Base-by-base conservation (phyloP, 2,329 filamentous ascomycete species). In the Westerdykella aurantiaca region DNA sequence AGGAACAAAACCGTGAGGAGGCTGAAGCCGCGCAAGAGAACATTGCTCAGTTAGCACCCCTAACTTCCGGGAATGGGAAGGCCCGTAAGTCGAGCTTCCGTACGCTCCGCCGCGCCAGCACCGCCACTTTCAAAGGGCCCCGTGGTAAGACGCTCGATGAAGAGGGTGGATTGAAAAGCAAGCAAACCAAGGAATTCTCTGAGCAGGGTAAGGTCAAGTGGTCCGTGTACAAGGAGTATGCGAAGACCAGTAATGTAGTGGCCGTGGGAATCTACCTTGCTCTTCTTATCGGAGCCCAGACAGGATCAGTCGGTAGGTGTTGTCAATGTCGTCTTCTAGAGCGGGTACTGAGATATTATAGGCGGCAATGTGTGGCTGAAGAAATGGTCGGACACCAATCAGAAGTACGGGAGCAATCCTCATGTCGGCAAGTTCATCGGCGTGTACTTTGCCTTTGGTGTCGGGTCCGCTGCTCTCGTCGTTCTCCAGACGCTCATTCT, bases 121-220 rank as follows among this genome's bases (percentile, higher is more conserved):
- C 89, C 21, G 89, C 88, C 22, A 96, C 87, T 59, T 95, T 95
- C 75, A 84, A 78, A 47, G 89, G 90, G 1, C 85, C 88, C 17
- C 81, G 88, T 48, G 88, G 89, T 55, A 95, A 93, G 68, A 69
- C 91, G 25, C 79, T 76, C 0, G 91, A 97, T 55, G 89, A 97
- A 57, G 88, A 91, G 69, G 80, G 79, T 2, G 77, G 64, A 42
- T 73, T 84, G 58, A 91, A 88, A 70, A 89, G 86, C 37, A 88
- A 83, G 62, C 90, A 96, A 68, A 78, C 76, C 44, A 94, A 95
- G 69, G 93, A 98, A 67, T 85, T 85, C 53, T 79, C 81, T 2
- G 89, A 98, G 67, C 89, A 98, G 70, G 93, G 93, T 60, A 96
- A 97, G 66, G 93, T 98, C 56, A 97, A 96, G 69, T 97, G 93